phyloP scores from a whole-genome alignment of 345 rosid species.

The Raphanus sativus region DNA sequence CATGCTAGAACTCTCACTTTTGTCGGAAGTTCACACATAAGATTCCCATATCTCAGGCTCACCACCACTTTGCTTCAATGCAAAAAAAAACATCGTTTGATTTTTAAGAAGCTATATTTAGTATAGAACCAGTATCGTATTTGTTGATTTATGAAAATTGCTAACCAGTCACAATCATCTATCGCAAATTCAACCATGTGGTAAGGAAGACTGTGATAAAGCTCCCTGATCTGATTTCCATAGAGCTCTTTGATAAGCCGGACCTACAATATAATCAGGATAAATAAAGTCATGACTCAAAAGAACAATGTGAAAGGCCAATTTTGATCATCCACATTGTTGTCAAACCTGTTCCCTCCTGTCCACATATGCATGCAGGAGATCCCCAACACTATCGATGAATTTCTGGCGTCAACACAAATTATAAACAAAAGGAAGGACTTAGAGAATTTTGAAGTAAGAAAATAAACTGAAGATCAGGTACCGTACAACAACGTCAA shows the following conservation, averaged over 20 bases:
- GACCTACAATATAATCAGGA: constrained; percentile 53
- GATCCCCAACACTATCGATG: constrained; percentile 81
- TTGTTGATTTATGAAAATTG: constrained; percentile 21
- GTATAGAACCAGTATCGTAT: neutral
- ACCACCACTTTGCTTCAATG: constrained; percentile 74
- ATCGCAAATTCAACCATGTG: constrained; percentile 83
- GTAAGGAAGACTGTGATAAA: constrained; percentile 91
- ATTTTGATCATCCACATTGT: constrained; percentile 5
- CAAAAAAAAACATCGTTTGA: constrained; percentile 11
- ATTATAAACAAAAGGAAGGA: constrained; percentile 5
- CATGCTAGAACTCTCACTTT: constrained; percentile 77
- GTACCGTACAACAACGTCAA: constrained; percentile 1
- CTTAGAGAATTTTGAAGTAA: neutral
- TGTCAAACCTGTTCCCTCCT: constrained; percentile 83
- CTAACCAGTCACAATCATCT: constrained; percentile 82
- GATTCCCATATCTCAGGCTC: constrained; percentile 80
- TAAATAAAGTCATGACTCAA: neutral
- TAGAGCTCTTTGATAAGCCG: constrained; percentile 86
- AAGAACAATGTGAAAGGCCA: neutral
- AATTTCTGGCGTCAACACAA: constrained; percentile 63
- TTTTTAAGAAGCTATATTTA: neutral
- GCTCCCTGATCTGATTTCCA: constrained; percentile 88
- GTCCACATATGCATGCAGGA: constrained; percentile 89
- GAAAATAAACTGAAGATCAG: constrained; percentile 5
- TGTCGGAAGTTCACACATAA: constrained; percentile 69